Percentiles rank a stretch among this genome's conserved stretches.
Conservation (phyloP, 225 moss, liverwort and hornwort genomes). For the Pleurozium schreberi region DNA sequence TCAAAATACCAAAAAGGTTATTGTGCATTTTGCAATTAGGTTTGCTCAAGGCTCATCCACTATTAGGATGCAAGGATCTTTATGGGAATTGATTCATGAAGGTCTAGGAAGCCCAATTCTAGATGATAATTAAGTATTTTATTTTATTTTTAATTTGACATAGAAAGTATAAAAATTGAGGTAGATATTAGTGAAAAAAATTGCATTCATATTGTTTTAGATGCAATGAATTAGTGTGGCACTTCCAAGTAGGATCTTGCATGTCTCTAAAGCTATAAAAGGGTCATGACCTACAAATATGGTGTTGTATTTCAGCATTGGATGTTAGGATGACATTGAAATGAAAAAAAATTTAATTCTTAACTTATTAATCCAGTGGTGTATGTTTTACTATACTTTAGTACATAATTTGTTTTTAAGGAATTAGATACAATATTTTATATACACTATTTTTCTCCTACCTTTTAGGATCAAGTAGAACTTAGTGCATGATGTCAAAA, state of each 20-base stretch:
- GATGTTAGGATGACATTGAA: neutral
- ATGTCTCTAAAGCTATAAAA: neutral
- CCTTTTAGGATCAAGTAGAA: neutral
- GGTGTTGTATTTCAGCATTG: neutral
- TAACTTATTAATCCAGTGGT: too few species aligned
- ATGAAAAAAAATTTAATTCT: neutral
- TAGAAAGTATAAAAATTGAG: neutral
- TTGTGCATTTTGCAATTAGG: neutral
- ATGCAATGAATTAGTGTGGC: neutral
- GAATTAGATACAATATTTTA: rapidly evolving
- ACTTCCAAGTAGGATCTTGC: neutral
- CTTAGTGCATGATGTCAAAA: neutral
- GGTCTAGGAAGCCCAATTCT: too few species aligned
- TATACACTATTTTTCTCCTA: neutral
- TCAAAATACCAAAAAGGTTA: neutral
- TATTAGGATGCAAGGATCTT: neutral
- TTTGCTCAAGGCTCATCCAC: neutral
- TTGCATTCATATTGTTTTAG: rapidly evolving
- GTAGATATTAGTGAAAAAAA: neutral
- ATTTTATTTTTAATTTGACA: too few species aligned
- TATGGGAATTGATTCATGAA: too few species aligned
- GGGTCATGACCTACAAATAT: neutral
- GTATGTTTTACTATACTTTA: neutral
- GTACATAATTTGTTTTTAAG: rapidly evolving
- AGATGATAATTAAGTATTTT: too few species aligned